Percentiles rank a stretch among this genome's conserved stretches.
Conservation (phyloP, 305 asterid genomes). For the Andrographis paniculata region DNA sequence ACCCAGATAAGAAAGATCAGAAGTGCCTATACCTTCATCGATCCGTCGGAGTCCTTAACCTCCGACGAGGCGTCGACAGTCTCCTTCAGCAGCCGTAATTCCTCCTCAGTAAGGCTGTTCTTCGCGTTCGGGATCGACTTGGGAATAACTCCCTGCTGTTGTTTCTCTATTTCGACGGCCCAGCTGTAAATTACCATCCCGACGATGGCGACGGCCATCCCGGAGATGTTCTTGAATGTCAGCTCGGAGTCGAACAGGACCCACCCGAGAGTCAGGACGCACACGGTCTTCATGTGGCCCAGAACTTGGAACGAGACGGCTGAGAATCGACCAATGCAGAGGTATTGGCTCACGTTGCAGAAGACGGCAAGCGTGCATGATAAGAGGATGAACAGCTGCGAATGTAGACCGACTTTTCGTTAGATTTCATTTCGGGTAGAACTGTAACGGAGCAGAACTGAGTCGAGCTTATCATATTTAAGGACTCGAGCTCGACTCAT, state of each 20-base stretch:
- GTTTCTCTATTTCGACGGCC: constrained; percentile 93
- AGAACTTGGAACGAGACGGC: constrained; percentile 95
- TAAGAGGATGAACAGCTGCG: constrained; percentile 77
- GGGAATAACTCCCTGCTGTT: constrained; percentile 27
- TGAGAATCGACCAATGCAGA: constrained; percentile 92
- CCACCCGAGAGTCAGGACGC: constrained; percentile 88
- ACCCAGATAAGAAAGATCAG: no score
- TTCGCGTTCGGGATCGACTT: constrained; percentile 61
- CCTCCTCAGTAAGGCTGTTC: constrained; percentile 84
- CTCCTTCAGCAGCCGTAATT: constrained; percentile 70
- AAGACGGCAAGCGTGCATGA: constrained; percentile 87
- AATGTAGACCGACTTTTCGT: no score
- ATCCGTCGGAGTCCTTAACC: no score
- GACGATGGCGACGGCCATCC: constrained; percentile 73
- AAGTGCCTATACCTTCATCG: no score
- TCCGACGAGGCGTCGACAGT: no score
- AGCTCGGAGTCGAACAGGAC: constrained; percentile 76
- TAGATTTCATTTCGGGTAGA: no score
- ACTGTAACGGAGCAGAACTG: no score
- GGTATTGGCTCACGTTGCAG: constrained; percentile 95
- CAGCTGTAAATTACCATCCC: constrained; percentile 94
- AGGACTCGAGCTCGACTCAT: no score
- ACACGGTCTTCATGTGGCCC: constrained; percentile 95
- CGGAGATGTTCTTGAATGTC: constrained; percentile 79
- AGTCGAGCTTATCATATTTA: no score